phyloP scores from a whole-genome alignment of 2,329 filamentous ascomycete genomes.

The Celoporthe dispersa region DNA sequence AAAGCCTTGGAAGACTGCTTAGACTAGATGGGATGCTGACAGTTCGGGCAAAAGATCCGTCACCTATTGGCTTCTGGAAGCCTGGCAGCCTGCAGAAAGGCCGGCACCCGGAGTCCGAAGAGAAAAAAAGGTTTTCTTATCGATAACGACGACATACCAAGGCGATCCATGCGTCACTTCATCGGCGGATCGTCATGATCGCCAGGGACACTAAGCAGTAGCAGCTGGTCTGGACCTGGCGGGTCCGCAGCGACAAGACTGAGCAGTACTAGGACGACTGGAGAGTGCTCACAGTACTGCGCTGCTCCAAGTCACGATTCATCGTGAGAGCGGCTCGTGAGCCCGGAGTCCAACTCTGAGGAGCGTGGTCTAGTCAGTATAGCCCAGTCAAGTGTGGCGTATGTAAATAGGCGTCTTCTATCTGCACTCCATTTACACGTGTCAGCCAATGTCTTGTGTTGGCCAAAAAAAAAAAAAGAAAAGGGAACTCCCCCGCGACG shows the following conservation, averaged over 20 bases:
- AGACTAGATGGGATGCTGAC: neutral
- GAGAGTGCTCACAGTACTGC: neutral
- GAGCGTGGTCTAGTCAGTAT: neutral
- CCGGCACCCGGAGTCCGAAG: conserved; percentile 9
- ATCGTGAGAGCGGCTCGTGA: neutral
- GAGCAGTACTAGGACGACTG: neutral
- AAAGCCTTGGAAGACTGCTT: conserved; percentile 3
- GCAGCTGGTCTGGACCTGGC: neutral
- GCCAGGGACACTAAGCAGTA: conserved; percentile 23
- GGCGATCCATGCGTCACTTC: neutral
- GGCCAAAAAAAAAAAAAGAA: neutral
- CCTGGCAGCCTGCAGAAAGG: neutral
- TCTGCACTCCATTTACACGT: neutral
- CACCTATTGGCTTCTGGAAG: conserved; percentile 5
- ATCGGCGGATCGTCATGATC: conserved; percentile 20
- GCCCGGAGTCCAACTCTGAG: neutral
- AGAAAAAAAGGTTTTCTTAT: conserved; percentile 16
- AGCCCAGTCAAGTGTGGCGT: neutral
- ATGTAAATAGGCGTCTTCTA: neutral
- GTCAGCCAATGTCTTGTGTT: neutral
- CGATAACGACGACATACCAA: conserved; percentile 9
- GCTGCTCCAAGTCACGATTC: neutral
- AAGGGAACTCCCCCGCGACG: neutral
- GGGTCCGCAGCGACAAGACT: neutral
- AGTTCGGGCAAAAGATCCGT: neutral